Percentiles rank a stretch among this genome's conserved stretches.
phyloP scores from a whole-genome alignment of 352 stramenopile species.

The Phytopythium helicoides region DNA sequence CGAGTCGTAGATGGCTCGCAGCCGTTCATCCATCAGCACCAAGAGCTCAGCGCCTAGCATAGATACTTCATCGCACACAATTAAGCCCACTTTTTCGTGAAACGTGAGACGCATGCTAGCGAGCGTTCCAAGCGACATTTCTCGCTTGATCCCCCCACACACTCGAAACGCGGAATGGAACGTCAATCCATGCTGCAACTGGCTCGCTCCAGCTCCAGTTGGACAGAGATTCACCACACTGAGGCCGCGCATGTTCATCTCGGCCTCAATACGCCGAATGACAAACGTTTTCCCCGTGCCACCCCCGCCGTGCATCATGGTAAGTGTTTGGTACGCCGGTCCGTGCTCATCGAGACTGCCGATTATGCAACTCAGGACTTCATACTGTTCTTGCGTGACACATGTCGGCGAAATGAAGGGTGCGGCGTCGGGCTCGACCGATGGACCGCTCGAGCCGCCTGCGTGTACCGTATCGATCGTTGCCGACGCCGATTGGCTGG shows the following conservation, averaged over 20 bases:
- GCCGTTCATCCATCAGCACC: conserved; percentile 8
- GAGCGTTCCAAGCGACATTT: conserved; percentile 7
- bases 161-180: conserved; percentile 11
- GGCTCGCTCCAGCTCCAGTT: conserved; percentile 10
- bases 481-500: no score
- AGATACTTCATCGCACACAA: conserved; percentile 19
- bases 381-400: conserved; percentile 6
- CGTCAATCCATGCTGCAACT: conserved; percentile 4
- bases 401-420: no score
- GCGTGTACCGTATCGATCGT: no score
- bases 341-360: neutral
- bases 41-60: conserved; percentile 15
- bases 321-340: conserved; percentile 2
- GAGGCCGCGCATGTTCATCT: neutral
- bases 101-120: conserved; percentile 12
- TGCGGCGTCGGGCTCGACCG: no score
- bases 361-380: conserved; percentile 6
- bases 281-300: conserved; percentile 9
- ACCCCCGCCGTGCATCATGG: conserved; percentile 8
- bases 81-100: conserved; percentile 9
- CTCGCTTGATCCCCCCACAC: neutral
- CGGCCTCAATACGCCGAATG: neutral
- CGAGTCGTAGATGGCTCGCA: conserved; percentile 11
- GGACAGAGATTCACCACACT: conserved; percentile 4
- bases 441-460: no score